Evolutionary conservation across 164 flowering plant species (phyloP).

Genomic region (Chimonanthus salicifolius): DNA sequence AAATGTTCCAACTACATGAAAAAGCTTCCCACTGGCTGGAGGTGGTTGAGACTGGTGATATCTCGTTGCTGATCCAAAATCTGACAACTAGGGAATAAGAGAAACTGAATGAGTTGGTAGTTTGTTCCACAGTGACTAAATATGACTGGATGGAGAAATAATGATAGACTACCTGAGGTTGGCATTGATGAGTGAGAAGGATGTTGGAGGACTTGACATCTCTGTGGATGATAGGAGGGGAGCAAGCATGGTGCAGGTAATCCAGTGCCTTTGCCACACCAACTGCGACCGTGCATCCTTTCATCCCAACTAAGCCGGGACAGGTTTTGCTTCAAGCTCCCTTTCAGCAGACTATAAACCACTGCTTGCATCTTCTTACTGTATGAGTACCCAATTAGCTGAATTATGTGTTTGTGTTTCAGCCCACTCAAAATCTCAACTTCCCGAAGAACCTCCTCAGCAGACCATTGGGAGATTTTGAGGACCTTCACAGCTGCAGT

Average conservation of each 20-base stretch:
- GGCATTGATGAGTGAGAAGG: constrained; percentile 28
- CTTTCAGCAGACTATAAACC: constrained; percentile 25
- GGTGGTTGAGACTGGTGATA: constrained; percentile 17
- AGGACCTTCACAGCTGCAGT: constrained; percentile 38
- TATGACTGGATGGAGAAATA: background rate
- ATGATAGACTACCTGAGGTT: constrained; percentile 30
- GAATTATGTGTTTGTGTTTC: constrained; percentile 33
- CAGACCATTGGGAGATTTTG: constrained; percentile 10
- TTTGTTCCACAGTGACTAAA: background rate
- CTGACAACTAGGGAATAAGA: constrained; percentile 27
- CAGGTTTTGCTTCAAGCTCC: constrained; percentile 28
- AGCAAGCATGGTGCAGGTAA: constrained; percentile 35
- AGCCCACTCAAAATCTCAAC: constrained; percentile 29
- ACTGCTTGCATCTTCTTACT: constrained; percentile 30
- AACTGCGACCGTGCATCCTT: constrained; percentile 34
- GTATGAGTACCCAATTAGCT: constrained; percentile 34
- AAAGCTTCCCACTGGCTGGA: constrained; percentile 14
- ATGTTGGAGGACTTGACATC: constrained; percentile 41
- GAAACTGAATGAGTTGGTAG: background rate
- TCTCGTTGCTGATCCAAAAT: constrained; percentile 38
- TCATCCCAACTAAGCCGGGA: constrained; percentile 29
- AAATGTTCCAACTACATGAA: constrained; percentile 27
- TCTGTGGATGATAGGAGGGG: constrained; percentile 40
- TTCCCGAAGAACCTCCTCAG: constrained; percentile 32
- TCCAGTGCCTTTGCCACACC: constrained; percentile 43